These are phyloP conservation scores for Trichodelitschia bisporula DNA, from an alignment of 495 filamentous ascomycete species.

Conservation along the genomic window DNA sequence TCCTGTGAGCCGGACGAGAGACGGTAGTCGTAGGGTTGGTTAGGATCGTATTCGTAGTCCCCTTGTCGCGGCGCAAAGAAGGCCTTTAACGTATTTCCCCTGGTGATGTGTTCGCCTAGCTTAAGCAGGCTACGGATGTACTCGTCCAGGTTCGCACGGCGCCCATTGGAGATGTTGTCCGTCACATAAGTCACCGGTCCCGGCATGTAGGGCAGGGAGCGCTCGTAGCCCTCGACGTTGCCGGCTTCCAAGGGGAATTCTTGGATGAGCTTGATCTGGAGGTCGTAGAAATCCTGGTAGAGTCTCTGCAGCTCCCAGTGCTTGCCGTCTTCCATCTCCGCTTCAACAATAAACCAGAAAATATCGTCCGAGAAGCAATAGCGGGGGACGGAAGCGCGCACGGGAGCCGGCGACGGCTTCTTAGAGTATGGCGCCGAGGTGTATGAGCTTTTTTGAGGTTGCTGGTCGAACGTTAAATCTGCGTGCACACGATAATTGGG, in stretches of 20 bases:
- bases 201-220: constrained; percentile 92
- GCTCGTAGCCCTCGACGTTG: constrained; percentile 45
- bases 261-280: constrained; percentile 83
- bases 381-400: constrained; percentile 65
- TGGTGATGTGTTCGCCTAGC: constrained; percentile 62
- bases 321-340: constrained; percentile 67
- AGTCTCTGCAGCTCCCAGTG: constrained; percentile 83
- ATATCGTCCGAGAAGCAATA: constrained; percentile 96
- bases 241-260: constrained; percentile 89
- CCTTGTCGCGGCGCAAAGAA: constrained; percentile 77
- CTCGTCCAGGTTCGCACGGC: constrained; percentile 72
- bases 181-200: constrained; percentile 95
- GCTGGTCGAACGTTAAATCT: too few species aligned
- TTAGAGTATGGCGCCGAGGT: too few species aligned
- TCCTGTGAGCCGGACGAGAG: constrained; percentile 7
- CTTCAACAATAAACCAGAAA: constrained; percentile 96
- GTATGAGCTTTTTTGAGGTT: too few species aligned
- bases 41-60: constrained; percentile 67
- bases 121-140: constrained; percentile 80
- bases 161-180: constrained; percentile 82
- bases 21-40: constrained; percentile 12
- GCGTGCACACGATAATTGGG: too few species aligned
- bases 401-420: too few species aligned
- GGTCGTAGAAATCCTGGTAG: constrained; percentile 97
- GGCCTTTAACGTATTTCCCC: constrained; percentile 57